Evolutionary conservation across 768 basidiomycete genomes (phyloP).

Genomic region (Clitopilus hobsonii): DNA sequence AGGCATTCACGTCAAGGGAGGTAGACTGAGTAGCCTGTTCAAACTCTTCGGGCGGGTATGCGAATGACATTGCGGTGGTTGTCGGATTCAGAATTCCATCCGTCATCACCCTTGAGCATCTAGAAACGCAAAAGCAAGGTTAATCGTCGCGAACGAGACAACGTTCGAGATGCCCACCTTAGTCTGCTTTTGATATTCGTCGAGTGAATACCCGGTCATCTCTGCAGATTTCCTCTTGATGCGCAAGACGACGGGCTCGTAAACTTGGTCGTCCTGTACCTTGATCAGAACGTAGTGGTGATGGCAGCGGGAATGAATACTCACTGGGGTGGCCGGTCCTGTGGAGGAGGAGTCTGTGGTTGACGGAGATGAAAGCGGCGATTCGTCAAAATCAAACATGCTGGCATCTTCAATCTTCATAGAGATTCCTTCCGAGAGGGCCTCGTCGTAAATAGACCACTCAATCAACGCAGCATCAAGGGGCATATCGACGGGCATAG

Average conservation of each 20-base stretch:
- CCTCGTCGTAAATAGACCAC: not conserved
- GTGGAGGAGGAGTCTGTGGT: slow-evolving; percentile 15
- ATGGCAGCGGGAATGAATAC: slow-evolving; percentile 5
- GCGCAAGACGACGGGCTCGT: slow-evolving; percentile 19
- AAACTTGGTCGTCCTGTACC: not conserved
- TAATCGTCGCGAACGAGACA: not conserved
- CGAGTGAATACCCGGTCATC: slow-evolving; percentile 10
- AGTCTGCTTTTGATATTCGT: slow-evolving; percentile 31
- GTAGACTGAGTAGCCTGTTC: not conserved
- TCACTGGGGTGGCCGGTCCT: slow-evolving; percentile 26
- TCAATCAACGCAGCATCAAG: not conserved
- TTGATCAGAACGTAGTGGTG: not conserved
- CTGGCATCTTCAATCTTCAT: not conserved
- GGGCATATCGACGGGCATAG: not conserved
- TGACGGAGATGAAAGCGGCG: slow-evolving; percentile 11
- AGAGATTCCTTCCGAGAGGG: not conserved
- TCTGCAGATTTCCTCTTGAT: slow-evolving; percentile 34
- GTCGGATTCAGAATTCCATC: not conserved
- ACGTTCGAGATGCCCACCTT: slow-evolving; percentile 20
- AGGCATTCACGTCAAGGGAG: too few species aligned
- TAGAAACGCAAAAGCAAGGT: too few species aligned
- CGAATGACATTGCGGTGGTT: not conserved
- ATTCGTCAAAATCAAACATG: slow-evolving; percentile 1
- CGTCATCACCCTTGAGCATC: not conserved
- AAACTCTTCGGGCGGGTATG: not conserved